Base-by-base conservation (phyloP, 139 green algal species). In the Volvox reticuliferus region DNA sequence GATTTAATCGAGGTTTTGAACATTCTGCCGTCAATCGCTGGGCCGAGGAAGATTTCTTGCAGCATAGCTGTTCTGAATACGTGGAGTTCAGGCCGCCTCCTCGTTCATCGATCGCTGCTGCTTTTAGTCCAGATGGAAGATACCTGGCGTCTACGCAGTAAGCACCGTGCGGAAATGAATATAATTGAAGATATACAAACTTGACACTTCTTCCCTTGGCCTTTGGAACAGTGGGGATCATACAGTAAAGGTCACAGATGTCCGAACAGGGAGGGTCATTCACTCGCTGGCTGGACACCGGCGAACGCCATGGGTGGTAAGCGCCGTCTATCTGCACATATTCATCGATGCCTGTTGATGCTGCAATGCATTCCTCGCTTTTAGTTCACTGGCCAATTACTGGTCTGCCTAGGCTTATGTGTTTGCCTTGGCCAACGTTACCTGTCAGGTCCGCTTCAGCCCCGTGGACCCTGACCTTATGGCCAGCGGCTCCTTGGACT, bases 241-340 rank as follows among this genome's bases (percentile, higher is more conserved):
- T 91, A 99, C 97, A 1, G 97, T 99, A 12, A 99, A 99, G 90
- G 92, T 99, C 22, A 97, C 95, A 5, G 93, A 91, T 75, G 96
- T 93, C 21, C 61, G 55, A n/a, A 98, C 93, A 14, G 94, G 95
- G 1, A 82, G 50, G 44, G 93, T 95, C 36, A 19, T 98, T 26
- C 89, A 91, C 22, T 90, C 93, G 22, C 93, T 99, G 30, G 76
- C 80, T 2, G 97, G 97, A 0, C 97, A 99, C 90, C 86, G 94
- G 22, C 93, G 97, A 37, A 99, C 97, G 30, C 97, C 97, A 77
- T 99, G 97, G 97, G 97, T 99, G 91, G 97, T 96, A 36, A 91
- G 92, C 36, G n/a, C 67, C 67, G 24, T 32, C 22, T 32, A 28
- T 75, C 24, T 12, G 67, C 22, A 12, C 67, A 75, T 75, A 75